Conservation (phyloP, 129 eudicot genomes). For the Escallonia herrerae region DNA sequence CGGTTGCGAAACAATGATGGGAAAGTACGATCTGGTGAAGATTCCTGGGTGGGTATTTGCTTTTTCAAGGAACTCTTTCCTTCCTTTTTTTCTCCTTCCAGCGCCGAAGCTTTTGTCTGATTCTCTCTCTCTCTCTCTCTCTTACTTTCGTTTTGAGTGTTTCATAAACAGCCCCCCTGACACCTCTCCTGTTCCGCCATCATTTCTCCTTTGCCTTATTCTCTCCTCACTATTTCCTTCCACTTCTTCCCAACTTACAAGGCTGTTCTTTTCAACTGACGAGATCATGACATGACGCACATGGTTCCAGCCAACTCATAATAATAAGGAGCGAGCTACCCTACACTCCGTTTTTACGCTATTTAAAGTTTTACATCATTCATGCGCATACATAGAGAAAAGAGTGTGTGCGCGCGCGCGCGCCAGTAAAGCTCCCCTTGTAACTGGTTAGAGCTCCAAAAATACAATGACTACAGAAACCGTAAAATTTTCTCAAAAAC, state of each 20-base stretch:
- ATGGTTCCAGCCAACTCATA: too few relatives aligned
- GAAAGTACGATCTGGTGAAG: constrained; percentile 13
- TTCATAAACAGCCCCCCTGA: neutral
- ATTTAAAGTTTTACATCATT: too few relatives aligned
- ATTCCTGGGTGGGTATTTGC: constrained; percentile 18
- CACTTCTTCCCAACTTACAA: constrained; percentile 5
- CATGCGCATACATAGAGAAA: too few relatives aligned
- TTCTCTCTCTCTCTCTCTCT: neutral
- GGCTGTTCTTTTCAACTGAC: neutral
- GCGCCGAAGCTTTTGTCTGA: constrained; percentile 8
- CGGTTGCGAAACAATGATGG: constrained; percentile 31
- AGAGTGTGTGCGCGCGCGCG: too few relatives aligned
- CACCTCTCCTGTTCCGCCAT: constrained; percentile 1
- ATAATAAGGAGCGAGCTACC: too few relatives aligned
- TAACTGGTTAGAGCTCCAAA: too few relatives aligned
- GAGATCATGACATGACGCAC: neutral
- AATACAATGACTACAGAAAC: too few relatives aligned
- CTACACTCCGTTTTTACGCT: too few relatives aligned
- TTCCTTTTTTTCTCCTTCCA: too few relatives aligned
- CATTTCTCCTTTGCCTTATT: constrained; percentile 7
- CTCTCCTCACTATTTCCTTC: neutral
- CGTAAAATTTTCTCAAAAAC: too few relatives aligned
- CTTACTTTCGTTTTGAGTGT: neutral
- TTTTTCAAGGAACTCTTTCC: neutral
- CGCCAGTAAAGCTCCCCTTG: too few relatives aligned